A percentile compares a stretch with the other conserved stretches of the same genome.
Conservation (phyloP, 139 green algal genomes). For the Picochlorum sp. region DNA sequence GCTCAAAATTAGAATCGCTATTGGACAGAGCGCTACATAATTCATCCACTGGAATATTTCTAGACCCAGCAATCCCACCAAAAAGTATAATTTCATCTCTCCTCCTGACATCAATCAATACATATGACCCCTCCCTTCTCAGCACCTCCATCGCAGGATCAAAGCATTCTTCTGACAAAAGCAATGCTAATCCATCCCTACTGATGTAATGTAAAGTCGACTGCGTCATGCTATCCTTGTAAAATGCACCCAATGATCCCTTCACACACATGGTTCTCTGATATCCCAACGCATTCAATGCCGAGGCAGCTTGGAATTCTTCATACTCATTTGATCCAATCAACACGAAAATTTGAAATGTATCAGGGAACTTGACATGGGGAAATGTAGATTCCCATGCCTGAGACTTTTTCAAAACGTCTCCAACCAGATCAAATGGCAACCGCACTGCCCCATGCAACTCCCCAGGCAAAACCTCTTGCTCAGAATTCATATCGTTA, state of each 20-base stretch:
- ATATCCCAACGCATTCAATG: conserved; percentile 22
- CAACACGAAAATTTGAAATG: conserved; percentile 35
- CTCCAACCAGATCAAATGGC: conserved; percentile 15
- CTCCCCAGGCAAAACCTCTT: conserved; percentile 22
- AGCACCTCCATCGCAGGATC: conserved; percentile 51
- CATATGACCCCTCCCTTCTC: conserved; percentile 51
- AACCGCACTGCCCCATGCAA: conserved; percentile 20
- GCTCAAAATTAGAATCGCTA: conserved; percentile 19
- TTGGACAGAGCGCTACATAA: background rate
- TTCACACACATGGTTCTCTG: conserved; percentile 24
- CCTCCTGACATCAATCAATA: conserved; percentile 53
- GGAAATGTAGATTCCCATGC: conserved; percentile 22
- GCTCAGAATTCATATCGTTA: too few species aligned
- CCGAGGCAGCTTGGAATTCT: conserved; percentile 16
- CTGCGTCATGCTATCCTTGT: conserved; percentile 11
- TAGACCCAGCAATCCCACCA: conserved; percentile 47
- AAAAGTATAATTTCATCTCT: conserved; percentile 70
- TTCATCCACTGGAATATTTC: conserved; percentile 32
- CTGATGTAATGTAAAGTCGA: conserved; percentile 30
- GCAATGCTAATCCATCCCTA: conserved; percentile 29
- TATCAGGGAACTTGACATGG: conserved; percentile 11
- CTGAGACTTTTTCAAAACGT: conserved; percentile 6
- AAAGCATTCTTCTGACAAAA: background rate
- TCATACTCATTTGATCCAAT: conserved; percentile 17
- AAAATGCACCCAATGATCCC: conserved; percentile 18